Conservation (phyloP, 352 stramenopile genomes). For the Salisapilia sapeloensis region DNA sequence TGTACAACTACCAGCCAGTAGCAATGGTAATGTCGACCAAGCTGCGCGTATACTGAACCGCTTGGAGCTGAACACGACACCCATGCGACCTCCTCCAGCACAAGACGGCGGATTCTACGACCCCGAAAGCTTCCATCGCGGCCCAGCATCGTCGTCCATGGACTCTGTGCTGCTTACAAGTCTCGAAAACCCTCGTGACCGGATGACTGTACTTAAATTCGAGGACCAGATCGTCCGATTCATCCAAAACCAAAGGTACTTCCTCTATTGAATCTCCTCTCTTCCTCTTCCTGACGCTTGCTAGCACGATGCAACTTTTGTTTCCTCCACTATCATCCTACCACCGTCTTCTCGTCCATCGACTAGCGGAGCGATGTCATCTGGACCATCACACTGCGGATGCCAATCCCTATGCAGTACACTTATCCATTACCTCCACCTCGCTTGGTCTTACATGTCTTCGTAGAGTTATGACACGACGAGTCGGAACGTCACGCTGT, state of each 20-base stretch:
- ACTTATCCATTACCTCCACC: neutral
- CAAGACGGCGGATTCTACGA: slow-evolving; percentile 41
- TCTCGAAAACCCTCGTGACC: slow-evolving; percentile 66
- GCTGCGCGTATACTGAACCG: no score
- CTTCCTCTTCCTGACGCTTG: neutral
- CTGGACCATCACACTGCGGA: slow-evolving; percentile 81
- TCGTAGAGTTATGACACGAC: slow-evolving; percentile 30
- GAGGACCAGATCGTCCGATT: slow-evolving; percentile 81
- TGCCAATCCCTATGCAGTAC: slow-evolving; percentile 26
- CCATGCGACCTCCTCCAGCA: slow-evolving; percentile 3
- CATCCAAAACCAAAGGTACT: slow-evolving; percentile 23
- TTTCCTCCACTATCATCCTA: slow-evolving; percentile 78
- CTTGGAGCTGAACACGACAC: neutral
- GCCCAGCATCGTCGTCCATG: slow-evolving; percentile 25
- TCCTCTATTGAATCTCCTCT: neutral
- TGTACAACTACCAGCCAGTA: no score
- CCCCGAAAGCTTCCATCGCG: slow-evolving; percentile 6
- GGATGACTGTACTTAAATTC: slow-evolving; percentile 70
- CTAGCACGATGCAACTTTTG: slow-evolving; percentile 43
- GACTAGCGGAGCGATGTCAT: slow-evolving; percentile 84
- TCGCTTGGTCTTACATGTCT: neutral
- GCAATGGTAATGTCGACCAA: no score
- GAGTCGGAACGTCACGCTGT: slow-evolving; percentile 73
- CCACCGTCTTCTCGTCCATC: slow-evolving; percentile 83
- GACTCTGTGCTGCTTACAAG: slow-evolving; percentile 63